Conservation (phyloP, 768 basidiomycete species). For the Boletus rubescentipes region DNA sequence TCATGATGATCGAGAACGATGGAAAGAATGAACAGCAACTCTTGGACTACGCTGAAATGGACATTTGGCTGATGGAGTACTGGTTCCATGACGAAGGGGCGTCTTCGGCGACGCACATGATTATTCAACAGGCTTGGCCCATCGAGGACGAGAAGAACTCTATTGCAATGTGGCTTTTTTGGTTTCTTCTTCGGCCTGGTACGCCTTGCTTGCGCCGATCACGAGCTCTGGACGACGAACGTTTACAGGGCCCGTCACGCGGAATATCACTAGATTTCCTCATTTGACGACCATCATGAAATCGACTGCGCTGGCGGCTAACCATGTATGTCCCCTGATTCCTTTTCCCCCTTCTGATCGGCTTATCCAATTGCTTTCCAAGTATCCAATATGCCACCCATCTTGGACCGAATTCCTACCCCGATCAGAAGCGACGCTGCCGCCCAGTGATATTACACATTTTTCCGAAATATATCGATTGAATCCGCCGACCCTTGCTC, state of each 20-base stretch:
- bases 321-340: slow-evolving; percentile 43
- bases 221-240: background rate
- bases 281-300: slow-evolving; percentile 54
- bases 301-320: slow-evolving; percentile 65
- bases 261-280: slow-evolving; percentile 40
- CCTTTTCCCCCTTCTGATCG: background rate
- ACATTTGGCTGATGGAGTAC: slow-evolving; percentile 63
- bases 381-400: slow-evolving; percentile 63
- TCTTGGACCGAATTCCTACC: slow-evolving; percentile 61
- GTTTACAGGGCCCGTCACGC: slow-evolving; percentile 47
- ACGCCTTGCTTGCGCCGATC: slow-evolving; percentile 23
- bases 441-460: slow-evolving; percentile 32
- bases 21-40: slow-evolving; percentile 70
- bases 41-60: slow-evolving; percentile 63
- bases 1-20: slow-evolving; percentile 82
- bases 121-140: slow-evolving; percentile 57
- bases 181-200: slow-evolving; percentile 69
- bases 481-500: slow-evolving; percentile 58
- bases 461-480: slow-evolving; percentile 49
- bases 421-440: slow-evolving; percentile 19
- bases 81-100: slow-evolving; percentile 63
- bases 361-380: slow-evolving; percentile 13
- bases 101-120: slow-evolving; percentile 44
- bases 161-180: slow-evolving; percentile 77
- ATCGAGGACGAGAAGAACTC: slow-evolving; percentile 49